Conservation (phyloP, 805 yeast species). For the Cephaloascus albidus region DNA sequence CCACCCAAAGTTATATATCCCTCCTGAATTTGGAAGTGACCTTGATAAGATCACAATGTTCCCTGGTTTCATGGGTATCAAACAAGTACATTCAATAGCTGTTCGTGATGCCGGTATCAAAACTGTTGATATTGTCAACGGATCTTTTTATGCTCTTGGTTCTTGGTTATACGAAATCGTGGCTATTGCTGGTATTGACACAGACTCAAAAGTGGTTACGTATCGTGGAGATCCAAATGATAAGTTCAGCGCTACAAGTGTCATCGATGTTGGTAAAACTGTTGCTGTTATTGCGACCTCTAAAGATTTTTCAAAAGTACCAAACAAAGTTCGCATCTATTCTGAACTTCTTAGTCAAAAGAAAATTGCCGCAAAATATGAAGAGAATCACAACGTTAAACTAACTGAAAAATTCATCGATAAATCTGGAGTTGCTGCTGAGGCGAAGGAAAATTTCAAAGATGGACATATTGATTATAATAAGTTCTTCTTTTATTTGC, state of each 20-base stretch:
- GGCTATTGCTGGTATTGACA: conserved; percentile 26
- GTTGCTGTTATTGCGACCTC: conserved; percentile 29
- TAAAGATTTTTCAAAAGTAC: conserved; percentile 23
- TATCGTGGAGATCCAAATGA: conserved; percentile 29
- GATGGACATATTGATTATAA: conserved; percentile 19
- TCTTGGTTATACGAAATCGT: conserved; percentile 21
- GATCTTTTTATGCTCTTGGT: conserved; percentile 26
- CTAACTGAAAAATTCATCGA: conserved; percentile 19
- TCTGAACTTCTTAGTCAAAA: conserved; percentile 29
- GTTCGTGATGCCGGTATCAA: conserved; percentile 37
- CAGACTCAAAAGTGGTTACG: conserved; percentile 20
- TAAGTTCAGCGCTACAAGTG: conserved; percentile 22
- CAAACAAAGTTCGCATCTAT: conserved; percentile 31
- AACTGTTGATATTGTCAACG: conserved; percentile 31
- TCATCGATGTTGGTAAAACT: conserved; percentile 33
- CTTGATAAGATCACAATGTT: conserved; percentile 15
- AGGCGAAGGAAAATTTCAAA: conserved; percentile 17
- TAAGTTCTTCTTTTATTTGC: conserved; percentile 28
- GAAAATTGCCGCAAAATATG: conserved; percentile 29
- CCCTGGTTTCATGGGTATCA: conserved; percentile 23
- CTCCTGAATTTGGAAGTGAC: conserved; percentile 53
- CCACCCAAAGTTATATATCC: conserved; percentile 44
- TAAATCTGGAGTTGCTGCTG: conserved; percentile 18
- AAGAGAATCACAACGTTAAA: conserved; percentile 23
- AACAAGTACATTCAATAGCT: conserved; percentile 23